Base-by-base conservation (phyloP, 2,329 filamentous ascomycete species). In the Aspergillus neoniger region DNA sequence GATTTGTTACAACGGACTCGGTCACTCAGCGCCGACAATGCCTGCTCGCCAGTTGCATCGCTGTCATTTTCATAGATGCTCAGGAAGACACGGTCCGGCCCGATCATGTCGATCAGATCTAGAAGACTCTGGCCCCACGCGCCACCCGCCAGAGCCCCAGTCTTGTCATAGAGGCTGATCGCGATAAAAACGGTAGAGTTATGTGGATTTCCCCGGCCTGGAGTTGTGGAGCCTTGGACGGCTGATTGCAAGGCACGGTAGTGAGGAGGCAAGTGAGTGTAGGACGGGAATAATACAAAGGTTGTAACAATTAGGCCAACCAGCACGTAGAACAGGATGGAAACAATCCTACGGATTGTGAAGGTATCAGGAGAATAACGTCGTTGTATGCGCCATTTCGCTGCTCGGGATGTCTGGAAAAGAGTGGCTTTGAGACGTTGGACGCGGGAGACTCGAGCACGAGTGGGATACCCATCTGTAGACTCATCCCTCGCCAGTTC, bases 1-100 rank as follows among this genome's bases (percentile, higher is more conserved):
- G 76, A 76, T 64, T 81, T 77, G 43, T 77, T 62, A 81, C 82
- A 82, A 21, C 75, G 70, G 12, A 85, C 75, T 50, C 77, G 79
- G 23, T 74, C 69, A 55, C 81, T 79, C 44, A 91, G 81, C 2
- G 72, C 9, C 62, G 65, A 54, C 32, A 91, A 76, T 0, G 87
- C 86, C 23, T 76, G 71, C 56, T 79, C 79, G 14, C 85, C 86
- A 17, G 79, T 74, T 0, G 79, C 75, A 1, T 86, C 86, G 36
- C 88, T 84, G 68, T 89, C 85, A 66, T 89, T 89, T 69, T 90
- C 89, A 72, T 91, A 92, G 28, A 92, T 84, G 72, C 87, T 90
- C 57, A 92, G 75, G 69, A 87, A 90, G 2, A 89, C 85, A 66
- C 91, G 89, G 32, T 87, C 79, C 8, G 82, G 81, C 0, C 89